These are phyloP conservation scores for Quercus lobata DNA, from an alignment of 331 rosid species.

Conservation along the genomic window DNA sequence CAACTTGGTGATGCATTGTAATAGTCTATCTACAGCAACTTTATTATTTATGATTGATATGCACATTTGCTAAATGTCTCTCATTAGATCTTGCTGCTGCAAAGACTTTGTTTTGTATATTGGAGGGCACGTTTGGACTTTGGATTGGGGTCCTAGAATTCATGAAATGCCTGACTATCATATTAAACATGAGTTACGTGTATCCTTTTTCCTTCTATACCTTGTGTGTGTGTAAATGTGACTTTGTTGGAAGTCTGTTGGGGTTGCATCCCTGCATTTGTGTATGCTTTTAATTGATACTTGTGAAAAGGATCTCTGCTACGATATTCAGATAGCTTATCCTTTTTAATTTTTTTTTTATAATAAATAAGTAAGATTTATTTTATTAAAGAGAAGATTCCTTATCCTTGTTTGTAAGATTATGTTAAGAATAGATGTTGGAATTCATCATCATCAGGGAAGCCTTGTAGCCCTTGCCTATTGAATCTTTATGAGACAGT, in stretches of 20 bases:
- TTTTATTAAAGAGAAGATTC: no score
- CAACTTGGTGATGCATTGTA: conserved; percentile 4
- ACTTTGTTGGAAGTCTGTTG: not conserved
- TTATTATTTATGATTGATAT: not conserved
- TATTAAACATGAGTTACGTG: no score
- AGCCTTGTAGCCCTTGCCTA: no score
- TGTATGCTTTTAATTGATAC: not conserved
- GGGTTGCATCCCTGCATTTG: not conserved
- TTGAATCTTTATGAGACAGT: no score
- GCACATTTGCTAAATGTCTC: not conserved
- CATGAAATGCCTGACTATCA: no score
- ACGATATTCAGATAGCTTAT: not conserved
- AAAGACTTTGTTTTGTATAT: no score
- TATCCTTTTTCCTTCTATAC: no score
- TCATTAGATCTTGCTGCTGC: no score
- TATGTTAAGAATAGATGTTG: not conserved
- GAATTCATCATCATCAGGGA: not conserved
- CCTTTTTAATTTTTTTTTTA: not conserved
- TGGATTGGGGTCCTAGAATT: no score
- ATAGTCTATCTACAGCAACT: not conserved
- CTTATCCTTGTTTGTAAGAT: not conserved
- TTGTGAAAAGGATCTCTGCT: not conserved
- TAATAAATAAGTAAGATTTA: no score
- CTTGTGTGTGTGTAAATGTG: not conserved
- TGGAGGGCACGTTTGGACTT: no score